Percentiles rank a stretch among this genome's conserved stretches.
These are phyloP conservation scores for Rhynchospora pubera DNA, from an alignment of 176 grass and related monocot genomes.

Conservation along the genomic window DNA sequence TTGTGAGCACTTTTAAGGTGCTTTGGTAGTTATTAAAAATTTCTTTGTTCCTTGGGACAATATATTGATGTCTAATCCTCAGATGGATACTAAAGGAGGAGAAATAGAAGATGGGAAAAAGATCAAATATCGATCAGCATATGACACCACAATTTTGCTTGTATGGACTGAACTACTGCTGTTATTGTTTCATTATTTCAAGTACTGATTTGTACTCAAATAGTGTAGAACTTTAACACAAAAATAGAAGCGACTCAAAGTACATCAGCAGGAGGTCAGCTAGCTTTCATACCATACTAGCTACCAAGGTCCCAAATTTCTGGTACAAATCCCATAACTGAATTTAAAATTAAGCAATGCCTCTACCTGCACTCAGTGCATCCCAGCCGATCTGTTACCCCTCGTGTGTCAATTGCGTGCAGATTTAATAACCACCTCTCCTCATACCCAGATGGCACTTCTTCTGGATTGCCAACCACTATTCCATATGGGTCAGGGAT, in stretches of 20 bases:
- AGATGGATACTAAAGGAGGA: not conserved
- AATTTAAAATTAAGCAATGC: not conserved
- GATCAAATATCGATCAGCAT: not conserved
- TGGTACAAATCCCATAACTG: not conserved
- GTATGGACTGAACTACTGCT: not conserved
- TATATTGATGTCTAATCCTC: not conserved
- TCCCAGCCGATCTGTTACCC: constrained; percentile 37
- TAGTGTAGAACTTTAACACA: not conserved
- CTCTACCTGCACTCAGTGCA: constrained; percentile 68
- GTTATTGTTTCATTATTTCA: not conserved
- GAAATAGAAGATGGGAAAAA: not conserved
- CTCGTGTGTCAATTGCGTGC: constrained; percentile 74
- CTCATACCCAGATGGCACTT: constrained; percentile 47
- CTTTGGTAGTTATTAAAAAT: not conserved
- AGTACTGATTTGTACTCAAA: not conserved
- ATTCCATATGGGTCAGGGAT: constrained; percentile 88
- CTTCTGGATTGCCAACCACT: constrained; percentile 37
- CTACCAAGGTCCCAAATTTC: not conserved
- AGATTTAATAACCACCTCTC: constrained; percentile 63
- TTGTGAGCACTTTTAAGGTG: not conserved
- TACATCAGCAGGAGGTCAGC: not conserved
- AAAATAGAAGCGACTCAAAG: not conserved
- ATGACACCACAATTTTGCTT: not conserved
- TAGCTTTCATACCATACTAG: not conserved
- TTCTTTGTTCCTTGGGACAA: not conserved